These are phyloP conservation scores for Chenopodium formosanum DNA, from an alignment of 148 eudicot genomes.

Conservation along the genomic window DNA sequence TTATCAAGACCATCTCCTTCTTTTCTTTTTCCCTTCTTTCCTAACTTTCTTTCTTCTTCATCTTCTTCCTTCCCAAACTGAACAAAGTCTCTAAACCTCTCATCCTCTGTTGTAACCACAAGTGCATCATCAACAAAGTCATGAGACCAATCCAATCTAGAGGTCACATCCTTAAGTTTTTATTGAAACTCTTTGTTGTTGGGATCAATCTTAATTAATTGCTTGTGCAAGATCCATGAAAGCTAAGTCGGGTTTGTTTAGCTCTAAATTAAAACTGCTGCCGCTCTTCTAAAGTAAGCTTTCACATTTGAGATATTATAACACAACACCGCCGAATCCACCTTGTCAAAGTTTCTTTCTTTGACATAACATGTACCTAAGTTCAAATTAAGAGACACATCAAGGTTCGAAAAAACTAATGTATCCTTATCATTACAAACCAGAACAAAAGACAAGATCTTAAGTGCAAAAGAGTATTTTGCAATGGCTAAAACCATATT, in stretches of 20 bases:
- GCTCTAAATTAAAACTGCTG: not conserved
- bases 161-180: not conserved
- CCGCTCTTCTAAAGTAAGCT: not conserved
- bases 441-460: not conserved
- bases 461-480: not conserved
- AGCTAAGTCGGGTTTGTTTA: not conserved
- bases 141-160: not conserved
- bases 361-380: not conserved
- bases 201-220: not conserved
- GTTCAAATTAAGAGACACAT: not conserved
- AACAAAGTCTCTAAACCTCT: no score
- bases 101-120: not conserved
- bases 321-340: not conserved
- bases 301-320: not conserved
- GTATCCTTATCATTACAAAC: not conserved
- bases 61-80: not conserved
- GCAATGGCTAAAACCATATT: no score
- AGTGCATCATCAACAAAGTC: not conserved
- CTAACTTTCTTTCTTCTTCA: no score
- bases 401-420: not conserved
- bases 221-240: not conserved
- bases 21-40: not conserved
- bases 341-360: not conserved
- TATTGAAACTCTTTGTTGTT: not conserved
- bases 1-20: not conserved